phyloP scores from a whole-genome alignment of 345 rosid genomes.

The Eutrema yunnanense region DNA sequence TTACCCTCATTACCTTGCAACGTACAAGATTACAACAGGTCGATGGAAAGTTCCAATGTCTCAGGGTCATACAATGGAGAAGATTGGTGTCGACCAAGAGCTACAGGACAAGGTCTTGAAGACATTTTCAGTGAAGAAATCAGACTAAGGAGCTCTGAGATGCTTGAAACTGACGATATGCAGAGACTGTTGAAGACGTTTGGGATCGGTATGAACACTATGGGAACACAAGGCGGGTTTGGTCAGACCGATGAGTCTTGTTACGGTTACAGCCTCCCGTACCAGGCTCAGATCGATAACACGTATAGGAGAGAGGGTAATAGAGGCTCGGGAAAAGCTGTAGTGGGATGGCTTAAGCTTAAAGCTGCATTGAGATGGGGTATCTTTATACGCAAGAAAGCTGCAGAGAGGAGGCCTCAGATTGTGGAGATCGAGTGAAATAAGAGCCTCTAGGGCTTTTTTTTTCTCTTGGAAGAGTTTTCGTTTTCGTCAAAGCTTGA shows the following conservation, averaged over 20 bases:
- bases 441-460: background rate
- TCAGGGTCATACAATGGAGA: conserved; percentile 41
- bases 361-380: conserved; percentile 95
- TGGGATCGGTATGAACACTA: conserved; percentile 42
- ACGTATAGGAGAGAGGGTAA: conserved; percentile 30
- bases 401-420: conserved; percentile 88
- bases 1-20: conserved; percentile 37
- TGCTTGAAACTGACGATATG: conserved; percentile 87
- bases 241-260: conserved; percentile 49
- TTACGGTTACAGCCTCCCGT: conserved; percentile 49
- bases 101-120: conserved; percentile 45
- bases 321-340: conserved; percentile 78
- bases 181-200: conserved; percentile 71
- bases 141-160: conserved; percentile 72
- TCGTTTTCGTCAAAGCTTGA: background rate
- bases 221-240: conserved; percentile 37
- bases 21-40: conserved; percentile 42
- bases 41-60: conserved; percentile 37
- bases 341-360: conserved; percentile 92
- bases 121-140: conserved; percentile 67
- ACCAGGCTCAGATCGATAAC: conserved; percentile 42
- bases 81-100: conserved; percentile 55
- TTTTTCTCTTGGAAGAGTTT: background rate
- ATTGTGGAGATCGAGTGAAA: conserved; percentile 67
- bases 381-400: conserved; percentile 86